A percentile compares a stretch with the other conserved stretches of the same genome.
Evolutionary conservation across 306 rosid species (phyloP).

Genomic region (Lathyrus aphaca): DNA sequence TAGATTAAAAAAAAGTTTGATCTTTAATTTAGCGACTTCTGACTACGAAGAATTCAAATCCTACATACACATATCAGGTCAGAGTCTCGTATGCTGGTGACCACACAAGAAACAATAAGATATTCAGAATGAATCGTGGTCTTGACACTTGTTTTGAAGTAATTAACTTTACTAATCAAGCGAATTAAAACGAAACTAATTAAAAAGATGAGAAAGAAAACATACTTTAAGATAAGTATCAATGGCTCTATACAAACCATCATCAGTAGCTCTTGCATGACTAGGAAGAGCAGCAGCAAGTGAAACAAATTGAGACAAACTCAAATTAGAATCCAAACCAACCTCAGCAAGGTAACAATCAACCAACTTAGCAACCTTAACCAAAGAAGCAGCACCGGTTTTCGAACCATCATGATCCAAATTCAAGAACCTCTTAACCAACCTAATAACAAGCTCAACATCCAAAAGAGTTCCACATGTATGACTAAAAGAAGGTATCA

Average conservation of each 20-base stretch:
- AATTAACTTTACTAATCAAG: conserved; percentile 10
- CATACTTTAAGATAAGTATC: conserved; percentile 92
- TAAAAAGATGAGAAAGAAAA: conserved; percentile 4
- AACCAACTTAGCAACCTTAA: conserved; percentile 81
- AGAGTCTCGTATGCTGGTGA: conserved; percentile 17
- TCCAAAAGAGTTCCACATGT: conserved; percentile 82
- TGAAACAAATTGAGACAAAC: conserved; percentile 55
- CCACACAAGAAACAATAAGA: conserved; percentile 32
- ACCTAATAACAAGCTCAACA: conserved; percentile 64
- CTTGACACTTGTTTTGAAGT: background rate
- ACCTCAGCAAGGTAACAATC: conserved; percentile 83
- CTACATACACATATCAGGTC: background rate
- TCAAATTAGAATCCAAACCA: conserved; percentile 67
- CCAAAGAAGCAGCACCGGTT: conserved; percentile 61
- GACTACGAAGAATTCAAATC: background rate
- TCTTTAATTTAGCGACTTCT: background rate
- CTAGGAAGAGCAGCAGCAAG: conserved; percentile 78
- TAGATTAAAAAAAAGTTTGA: background rate
- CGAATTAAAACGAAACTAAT: background rate
- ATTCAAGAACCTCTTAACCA: conserved; percentile 72
- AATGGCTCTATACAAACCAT: conserved; percentile 88
- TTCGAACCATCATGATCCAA: conserved; percentile 57
- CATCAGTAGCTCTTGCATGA: conserved; percentile 79
- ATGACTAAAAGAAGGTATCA: conserved; percentile 94
- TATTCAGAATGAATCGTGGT: conserved; percentile 2